Evolutionary conservation across 345 rosid genomes (phyloP), one percentile per base, ranked within the genome.

Genomic region (Raphanus raphanistrum): DNA sequence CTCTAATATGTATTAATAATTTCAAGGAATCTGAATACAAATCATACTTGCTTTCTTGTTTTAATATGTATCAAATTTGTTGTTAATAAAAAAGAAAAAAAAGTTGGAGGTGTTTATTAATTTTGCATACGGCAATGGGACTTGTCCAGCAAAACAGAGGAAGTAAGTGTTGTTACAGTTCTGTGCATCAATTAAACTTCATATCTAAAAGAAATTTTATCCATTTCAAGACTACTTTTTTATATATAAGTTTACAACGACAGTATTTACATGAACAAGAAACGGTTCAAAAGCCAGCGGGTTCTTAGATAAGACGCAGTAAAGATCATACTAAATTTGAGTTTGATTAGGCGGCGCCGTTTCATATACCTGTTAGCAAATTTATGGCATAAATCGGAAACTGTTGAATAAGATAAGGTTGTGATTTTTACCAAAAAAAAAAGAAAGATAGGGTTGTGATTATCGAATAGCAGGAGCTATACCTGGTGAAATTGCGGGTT

Each of bases 401-500:
- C 33, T 7, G 13, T 50, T 48, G 41, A 48, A 48, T 26, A 17
- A 25, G 2, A 62, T 62, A 5, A 8, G 38, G 52, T 13, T 28
- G 11, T 11, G 43, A n/a, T n/a, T 48, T 21, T 21, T 21, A 21
- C 21, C 21, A 21, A 21, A 21, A 21, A 21, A 21, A 21, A 21
- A 21, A 21, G 21, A 21, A 17, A 25, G 2, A 62, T 62, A 5
- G 5, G 38, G 52, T 13, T 28, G 11, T 11, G 43, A n/a, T n/a
- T 48, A 48, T 4, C 15, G 7, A 50, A 33, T 63, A 21, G 52
- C 6, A 65, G n/a, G n/a, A 62, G 35, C 35, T 10, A 55, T 54
- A 77, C 81, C 76, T 77, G 72, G 33, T 59, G 32, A 66, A 16
- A 43, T 8, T 33, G 73, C 0, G 77, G 54, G 29, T 57, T 41